Percentiles rank a stretch among this genome's conserved stretches.
These are phyloP conservation scores for Ogataea ganodermae DNA, from an alignment of 805 yeast genomes.

Conservation along the genomic window DNA sequence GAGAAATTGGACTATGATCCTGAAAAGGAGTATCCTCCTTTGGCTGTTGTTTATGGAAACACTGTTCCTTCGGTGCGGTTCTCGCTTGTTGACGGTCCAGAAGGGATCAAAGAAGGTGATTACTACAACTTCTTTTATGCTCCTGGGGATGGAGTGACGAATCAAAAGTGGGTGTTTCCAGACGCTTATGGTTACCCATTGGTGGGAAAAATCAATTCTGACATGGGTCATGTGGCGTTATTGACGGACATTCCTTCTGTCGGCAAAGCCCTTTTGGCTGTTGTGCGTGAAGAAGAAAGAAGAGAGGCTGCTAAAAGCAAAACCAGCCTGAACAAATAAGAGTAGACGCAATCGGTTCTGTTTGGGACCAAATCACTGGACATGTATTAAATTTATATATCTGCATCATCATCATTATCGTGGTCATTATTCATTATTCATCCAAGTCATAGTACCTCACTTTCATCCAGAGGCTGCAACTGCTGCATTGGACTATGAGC, in stretches of 20 bases:
- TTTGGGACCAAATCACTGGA: not conserved
- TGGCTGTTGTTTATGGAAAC: conserved; percentile 81
- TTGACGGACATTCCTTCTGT: conserved; percentile 73
- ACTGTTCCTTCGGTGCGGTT: conserved; percentile 85
- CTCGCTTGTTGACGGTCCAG: conserved; percentile 59
- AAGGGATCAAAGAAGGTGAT: conserved; percentile 69
- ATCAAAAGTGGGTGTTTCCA: conserved; percentile 81
- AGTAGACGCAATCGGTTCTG: no score
- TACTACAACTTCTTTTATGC: conserved; percentile 81
- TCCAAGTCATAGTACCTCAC: conserved; percentile 62
- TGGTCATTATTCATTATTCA: conserved; percentile 12
- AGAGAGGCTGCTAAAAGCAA: conserved; percentile 1
- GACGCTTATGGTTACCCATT: conserved; percentile 69
- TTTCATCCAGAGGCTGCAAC: conserved; percentile 85
- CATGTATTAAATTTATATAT: not conserved
- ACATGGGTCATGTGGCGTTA: conserved; percentile 76
- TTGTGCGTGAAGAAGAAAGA: conserved; percentile 56
- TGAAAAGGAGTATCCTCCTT: conserved; percentile 66
- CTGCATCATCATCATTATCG: not conserved
- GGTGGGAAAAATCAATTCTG: conserved; percentile 64
- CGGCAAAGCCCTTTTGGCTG: conserved; percentile 68
- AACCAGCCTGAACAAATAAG: not conserved
- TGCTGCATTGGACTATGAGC: conserved; percentile 74
- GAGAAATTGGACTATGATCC: conserved; percentile 56
- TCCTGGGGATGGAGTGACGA: conserved; percentile 92